These are phyloP conservation scores for Poterioochromonas sp. DNA, from an alignment of 352 stramenopile genomes.

Conservation along the genomic window DNA sequence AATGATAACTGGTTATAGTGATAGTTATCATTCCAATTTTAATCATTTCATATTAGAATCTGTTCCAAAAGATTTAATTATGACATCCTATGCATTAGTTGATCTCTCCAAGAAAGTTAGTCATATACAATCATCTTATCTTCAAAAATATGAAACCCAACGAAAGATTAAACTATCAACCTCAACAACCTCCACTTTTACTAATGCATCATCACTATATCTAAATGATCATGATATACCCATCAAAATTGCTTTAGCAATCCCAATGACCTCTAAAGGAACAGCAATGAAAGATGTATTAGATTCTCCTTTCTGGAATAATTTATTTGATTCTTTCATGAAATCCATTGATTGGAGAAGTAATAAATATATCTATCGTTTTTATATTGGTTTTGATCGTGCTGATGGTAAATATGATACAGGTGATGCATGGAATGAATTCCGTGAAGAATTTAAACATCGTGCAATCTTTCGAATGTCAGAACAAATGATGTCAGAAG, in stretches of 20 bases:
- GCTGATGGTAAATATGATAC: conserved; percentile 42
- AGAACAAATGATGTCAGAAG: neutral
- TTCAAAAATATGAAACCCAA: neutral
- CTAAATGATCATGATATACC: too few relatives aligned
- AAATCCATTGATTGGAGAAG: conserved; percentile 36
- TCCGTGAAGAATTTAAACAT: conserved; percentile 28
- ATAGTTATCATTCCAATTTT: neutral
- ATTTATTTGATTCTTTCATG: conserved; percentile 44
- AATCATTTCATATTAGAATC: neutral
- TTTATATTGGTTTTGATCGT: conserved; percentile 43
- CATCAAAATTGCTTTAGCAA: conserved; percentile 34
- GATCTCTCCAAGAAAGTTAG: neutral
- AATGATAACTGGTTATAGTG: neutral
- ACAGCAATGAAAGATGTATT: conserved; percentile 38
- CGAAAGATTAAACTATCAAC: neutral
- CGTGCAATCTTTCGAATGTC: conserved; percentile 29
- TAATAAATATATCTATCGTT: conserved; percentile 34
- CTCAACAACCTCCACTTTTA: too few relatives aligned
- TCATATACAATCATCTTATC: neutral
- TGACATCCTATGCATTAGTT: neutral
- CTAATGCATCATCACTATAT: too few relatives aligned
- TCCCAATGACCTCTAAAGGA: conserved; percentile 43
- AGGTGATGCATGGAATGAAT: conserved; percentile 35
- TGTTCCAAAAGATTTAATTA: neutral
- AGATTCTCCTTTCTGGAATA: conserved; percentile 41